Base-by-base conservation (phyloP, 2,329 filamentous ascomycete genomes). In the Arthroderma sp. region DNA sequence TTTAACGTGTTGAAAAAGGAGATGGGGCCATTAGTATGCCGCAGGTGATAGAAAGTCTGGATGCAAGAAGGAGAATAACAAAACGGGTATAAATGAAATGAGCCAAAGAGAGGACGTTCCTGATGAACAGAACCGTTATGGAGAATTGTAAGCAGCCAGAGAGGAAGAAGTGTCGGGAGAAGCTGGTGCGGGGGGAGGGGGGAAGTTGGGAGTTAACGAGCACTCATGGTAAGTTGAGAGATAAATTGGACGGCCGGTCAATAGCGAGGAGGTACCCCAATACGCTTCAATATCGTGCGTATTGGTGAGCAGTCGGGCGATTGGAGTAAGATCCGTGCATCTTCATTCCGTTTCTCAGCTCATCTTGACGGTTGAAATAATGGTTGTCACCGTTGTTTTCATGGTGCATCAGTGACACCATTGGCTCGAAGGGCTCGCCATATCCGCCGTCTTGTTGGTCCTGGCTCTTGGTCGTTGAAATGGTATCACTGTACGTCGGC, bases 381-480 rank as follows among this genome's bases (percentile, higher is more conserved):
- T 64, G 64, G 11, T 61, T 60, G 33, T 58, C 52, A 33, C 66
- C 63, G 9, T 61, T 62, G 19, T 66, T 64, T 39, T 68, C 66
- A 54, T 63, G 66, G 4, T 66, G 60, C 28, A 69, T 62, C 35
- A 66, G 62, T 31, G 67, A 60, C 7, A 66, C 63, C 65, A 71
- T 66, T 8, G 67, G 61, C 54, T 70, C 67, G 58, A 66, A 70
- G 0, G 63, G 31, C 43, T 68, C 66, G n/a, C 66, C 62, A 44
- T 66, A 69, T 23, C 61, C 58, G 41, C 57, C 59, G 13, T 63
- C 62, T 9, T 63, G 51, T 17, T 66, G 62, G 31, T 68, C 67
- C 35, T 61, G 64, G 17, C 61, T 55, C 49, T 65, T 67, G 17
- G 63, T 58, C 15, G 54, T 33, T 3, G 62, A 54, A 5, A 65